These are phyloP conservation scores for Dipodascopsis uninucleata DNA, from an alignment of 805 yeast genomes.

Conservation along the genomic window DNA sequence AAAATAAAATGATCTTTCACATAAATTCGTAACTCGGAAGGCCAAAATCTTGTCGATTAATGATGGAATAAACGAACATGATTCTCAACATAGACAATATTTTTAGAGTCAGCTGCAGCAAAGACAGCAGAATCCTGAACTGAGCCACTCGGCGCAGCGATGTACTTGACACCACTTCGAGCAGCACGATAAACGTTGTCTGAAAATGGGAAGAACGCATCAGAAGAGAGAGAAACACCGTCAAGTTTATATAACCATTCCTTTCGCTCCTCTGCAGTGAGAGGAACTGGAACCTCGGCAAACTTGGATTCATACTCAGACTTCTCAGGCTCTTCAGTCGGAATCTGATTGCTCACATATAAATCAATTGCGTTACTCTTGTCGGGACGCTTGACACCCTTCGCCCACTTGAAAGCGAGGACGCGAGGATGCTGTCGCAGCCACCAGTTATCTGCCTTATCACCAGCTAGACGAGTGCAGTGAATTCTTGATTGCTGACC, in stretches of 20 bases:
- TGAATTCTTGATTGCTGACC: conserved; percentile 99
- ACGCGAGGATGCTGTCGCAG: conserved; percentile 97
- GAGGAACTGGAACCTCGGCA: conserved; percentile 74
- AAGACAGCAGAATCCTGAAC: conserved; percentile 96
- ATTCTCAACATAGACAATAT: conserved; percentile 90
- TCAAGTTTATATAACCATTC: conserved; percentile 81
- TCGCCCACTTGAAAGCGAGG: conserved; percentile 91
- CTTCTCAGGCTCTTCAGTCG: conserved; percentile 87
- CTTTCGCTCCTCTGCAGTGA: conserved; percentile 74
- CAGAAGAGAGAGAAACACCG: conserved; percentile 89
- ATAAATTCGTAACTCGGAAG: too few species aligned
- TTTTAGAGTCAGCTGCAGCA: conserved; percentile 89
- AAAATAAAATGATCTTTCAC: too few species aligned
- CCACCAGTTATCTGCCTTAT: conserved; percentile 99
- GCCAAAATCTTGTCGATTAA: too few species aligned
- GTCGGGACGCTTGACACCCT: conserved; percentile 97
- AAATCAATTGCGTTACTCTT: conserved; percentile 97
- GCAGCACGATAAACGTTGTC: conserved; percentile 98
- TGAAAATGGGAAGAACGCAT: conserved; percentile 99
- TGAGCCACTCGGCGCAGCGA: conserved; percentile 97
- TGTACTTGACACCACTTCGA: conserved; percentile 89
- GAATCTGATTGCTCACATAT: conserved; percentile 86
- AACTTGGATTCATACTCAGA: conserved; percentile 89
- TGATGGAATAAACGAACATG: conserved; percentile 98
- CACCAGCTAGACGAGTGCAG: conserved; percentile 99